Evolutionary conservation across 2,329 filamentous ascomycete species (phyloP).

Genomic region (Sporothrix sp.): DNA sequence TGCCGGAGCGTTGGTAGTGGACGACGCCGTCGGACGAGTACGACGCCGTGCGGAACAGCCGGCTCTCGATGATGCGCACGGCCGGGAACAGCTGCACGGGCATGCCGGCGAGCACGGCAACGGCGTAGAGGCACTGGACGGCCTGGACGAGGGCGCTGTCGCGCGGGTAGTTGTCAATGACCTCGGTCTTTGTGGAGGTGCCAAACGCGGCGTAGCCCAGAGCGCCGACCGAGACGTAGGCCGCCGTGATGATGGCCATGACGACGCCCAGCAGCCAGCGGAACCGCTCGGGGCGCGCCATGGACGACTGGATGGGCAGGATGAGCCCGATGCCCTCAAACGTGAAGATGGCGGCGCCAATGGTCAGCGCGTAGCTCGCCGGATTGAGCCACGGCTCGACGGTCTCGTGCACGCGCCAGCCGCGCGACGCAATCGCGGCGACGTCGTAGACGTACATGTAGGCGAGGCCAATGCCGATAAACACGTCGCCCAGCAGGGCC

Average conservation of each 20-base stretch:
- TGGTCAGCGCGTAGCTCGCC: conserved; percentile 56
- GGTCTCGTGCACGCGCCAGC: conserved; percentile 42
- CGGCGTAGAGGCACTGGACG: conserved; percentile 63
- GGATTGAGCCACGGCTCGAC: conserved; percentile 61
- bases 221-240: conserved; percentile 63
- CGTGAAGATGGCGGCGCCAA: conserved; percentile 67
- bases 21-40: neutral
- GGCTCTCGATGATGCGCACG: conserved; percentile 59
- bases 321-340: conserved; percentile 73
- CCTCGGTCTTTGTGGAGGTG: conserved; percentile 56
- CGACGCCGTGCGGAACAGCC: conserved; percentile 43
- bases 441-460: conserved; percentile 70
- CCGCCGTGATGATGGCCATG: conserved; percentile 63
- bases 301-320: conserved; percentile 65
- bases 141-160: conserved; percentile 62
- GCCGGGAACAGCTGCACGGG: conserved; percentile 69
- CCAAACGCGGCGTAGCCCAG: conserved; percentile 69
- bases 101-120: conserved; percentile 63
- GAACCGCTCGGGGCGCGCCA: conserved; percentile 61
- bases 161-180: conserved; percentile 69
- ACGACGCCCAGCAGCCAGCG: conserved; percentile 54
- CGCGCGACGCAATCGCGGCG: conserved; percentile 41
- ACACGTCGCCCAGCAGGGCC: conserved; percentile 60
- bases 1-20: conserved; percentile 46
- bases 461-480: conserved; percentile 58